These are phyloP conservation scores for Sphagnum magellanicum DNA, from an alignment of 228 moss, liverwort and hornwort species.

Conservation along the genomic window DNA sequence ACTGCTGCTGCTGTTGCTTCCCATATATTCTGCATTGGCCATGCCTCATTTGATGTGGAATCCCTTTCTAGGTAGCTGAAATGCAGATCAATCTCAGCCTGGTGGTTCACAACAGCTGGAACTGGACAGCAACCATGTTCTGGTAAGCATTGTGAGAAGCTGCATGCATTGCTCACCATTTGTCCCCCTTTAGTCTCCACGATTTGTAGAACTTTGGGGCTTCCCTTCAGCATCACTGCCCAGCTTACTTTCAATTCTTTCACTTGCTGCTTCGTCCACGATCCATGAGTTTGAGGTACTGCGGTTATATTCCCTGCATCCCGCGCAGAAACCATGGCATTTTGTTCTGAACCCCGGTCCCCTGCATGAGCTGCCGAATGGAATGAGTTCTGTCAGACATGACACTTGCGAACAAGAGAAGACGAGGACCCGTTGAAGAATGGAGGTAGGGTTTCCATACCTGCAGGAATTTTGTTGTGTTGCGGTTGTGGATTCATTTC, in stretches of 20 bases:
- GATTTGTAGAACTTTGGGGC: not conserved
- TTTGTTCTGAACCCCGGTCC: too few relatives aligned
- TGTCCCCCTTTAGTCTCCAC: not conserved
- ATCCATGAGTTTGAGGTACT: not conserved
- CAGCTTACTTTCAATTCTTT: constrained; percentile 2
- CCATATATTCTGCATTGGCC: not conserved
- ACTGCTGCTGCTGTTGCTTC: not conserved
- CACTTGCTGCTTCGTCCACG: constrained; percentile 1
- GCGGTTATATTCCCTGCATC: too few relatives aligned
- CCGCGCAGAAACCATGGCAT: too few relatives aligned
- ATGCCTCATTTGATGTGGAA: not conserved
- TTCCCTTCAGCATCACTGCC: constrained; percentile 5
- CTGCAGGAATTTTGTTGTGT: too few relatives aligned
- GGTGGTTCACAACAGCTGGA: not conserved
- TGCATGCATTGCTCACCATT: not conserved
- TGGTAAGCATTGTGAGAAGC: not conserved
- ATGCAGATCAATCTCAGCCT: not conserved
- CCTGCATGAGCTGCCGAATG: too few relatives aligned
- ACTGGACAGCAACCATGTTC: not conserved
- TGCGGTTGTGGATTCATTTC: too few relatives aligned
- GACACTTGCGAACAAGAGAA: too few relatives aligned
- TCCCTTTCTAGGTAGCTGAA: too few relatives aligned
- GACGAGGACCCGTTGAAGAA: too few relatives aligned
- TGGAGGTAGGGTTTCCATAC: too few relatives aligned
- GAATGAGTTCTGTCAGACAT: too few relatives aligned